Conservation (phyloP, 805 yeast species). For the Candida gorgasii region DNA sequence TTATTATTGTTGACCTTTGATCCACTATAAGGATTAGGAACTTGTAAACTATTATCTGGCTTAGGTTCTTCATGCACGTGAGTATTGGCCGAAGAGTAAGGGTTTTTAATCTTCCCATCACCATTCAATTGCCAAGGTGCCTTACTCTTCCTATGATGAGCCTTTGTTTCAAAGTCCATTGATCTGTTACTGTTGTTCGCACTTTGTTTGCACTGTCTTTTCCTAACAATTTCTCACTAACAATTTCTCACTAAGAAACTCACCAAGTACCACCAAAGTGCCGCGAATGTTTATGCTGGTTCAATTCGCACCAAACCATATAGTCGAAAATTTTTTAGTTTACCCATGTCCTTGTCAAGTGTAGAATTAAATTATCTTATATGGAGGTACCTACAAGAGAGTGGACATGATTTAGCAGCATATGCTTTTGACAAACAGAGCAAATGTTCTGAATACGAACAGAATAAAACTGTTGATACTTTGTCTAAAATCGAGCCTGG, state of each 20-base stretch:
- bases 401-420: conserved; percentile 75
- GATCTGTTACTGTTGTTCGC: no score
- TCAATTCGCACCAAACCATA: no score
- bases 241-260: no score
- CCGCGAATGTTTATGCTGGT: no score
- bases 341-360: conserved; percentile 86
- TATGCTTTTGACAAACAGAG: conserved; percentile 79
- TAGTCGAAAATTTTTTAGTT: conserved; percentile 9
- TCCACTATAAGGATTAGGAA: conserved; percentile 20
- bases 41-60: conserved; percentile 9
- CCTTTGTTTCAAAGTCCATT: conserved; percentile 33
- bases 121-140: conserved; percentile 43
- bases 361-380: conserved; percentile 85
- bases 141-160: conserved; percentile 39
- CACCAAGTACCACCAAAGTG: no score
- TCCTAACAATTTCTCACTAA: no score
- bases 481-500: conserved; percentile 67
- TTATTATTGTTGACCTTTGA: conserved; percentile 9
- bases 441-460: conserved; percentile 56
- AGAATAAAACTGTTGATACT: conserved; percentile 40
- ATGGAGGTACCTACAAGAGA: conserved; percentile 91
- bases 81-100: conserved; percentile 26
- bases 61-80: conserved; percentile 13
- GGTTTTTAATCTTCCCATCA: conserved; percentile 20
- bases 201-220: no score